phyloP scores from a whole-genome alignment of 768 basidiomycete species.

The Lenzites betulinus region DNA sequence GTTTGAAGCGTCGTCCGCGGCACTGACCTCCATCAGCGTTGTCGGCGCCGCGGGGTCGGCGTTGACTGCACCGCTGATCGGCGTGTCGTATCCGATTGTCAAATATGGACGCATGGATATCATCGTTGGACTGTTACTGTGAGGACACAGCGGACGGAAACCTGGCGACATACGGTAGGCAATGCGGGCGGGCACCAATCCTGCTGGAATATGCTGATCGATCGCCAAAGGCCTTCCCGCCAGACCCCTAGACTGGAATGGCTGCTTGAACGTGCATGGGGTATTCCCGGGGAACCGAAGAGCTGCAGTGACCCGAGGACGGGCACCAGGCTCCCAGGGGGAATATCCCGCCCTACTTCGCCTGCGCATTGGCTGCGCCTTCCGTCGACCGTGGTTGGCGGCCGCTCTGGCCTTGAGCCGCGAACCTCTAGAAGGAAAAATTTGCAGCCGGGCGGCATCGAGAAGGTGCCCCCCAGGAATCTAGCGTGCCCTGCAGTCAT shows the following conservation, averaged over 20 bases:
- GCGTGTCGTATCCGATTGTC: not conserved
- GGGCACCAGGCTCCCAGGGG: not conserved
- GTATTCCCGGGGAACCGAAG: too few relatives aligned
- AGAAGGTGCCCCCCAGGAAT: not conserved
- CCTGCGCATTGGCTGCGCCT: not conserved
- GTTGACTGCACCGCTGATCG: not conserved
- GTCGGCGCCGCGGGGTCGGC: not conserved
- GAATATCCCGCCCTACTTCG: not conserved
- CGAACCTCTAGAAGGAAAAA: not conserved
- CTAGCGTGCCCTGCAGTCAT: not conserved
- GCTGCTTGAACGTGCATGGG: not conserved
- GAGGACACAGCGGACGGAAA: not conserved
- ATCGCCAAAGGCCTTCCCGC: not conserved
- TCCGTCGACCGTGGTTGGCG: not conserved
- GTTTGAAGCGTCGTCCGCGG: conserved; percentile 3
- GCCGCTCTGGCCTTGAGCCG: conserved; percentile 5
- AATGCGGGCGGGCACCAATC: not conserved
- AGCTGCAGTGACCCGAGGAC: too few relatives aligned
- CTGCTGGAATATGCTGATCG: not conserved
- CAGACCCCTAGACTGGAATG: not conserved
- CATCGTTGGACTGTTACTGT: not conserved
- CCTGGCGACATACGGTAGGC: not conserved
- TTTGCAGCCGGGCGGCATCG: not conserved
- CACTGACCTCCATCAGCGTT: not conserved
- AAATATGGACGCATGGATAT: not conserved